Conservation (phyloP, 352 stramenopile species). For the Aphanomyces stellatus region DNA sequence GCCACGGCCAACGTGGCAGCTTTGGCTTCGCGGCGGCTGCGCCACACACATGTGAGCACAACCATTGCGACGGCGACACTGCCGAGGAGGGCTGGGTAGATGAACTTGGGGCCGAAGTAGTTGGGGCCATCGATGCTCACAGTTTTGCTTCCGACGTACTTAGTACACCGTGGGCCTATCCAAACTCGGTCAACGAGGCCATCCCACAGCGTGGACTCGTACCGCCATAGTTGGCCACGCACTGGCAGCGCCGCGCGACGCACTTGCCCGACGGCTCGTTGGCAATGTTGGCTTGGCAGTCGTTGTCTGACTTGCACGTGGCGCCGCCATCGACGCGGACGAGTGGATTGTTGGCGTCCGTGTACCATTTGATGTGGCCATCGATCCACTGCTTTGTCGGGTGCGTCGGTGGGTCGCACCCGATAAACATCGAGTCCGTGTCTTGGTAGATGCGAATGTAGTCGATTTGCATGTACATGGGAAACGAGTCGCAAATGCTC, state of each 20-base stretch:
- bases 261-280: not conserved
- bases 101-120: not conserved
- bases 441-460: conserved; percentile 58
- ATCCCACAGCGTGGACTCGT: not conserved
- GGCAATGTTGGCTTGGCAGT: conserved; percentile 19
- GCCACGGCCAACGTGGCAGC: not conserved
- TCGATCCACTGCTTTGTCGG: conserved; percentile 31
- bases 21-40: not conserved
- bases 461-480: conserved; percentile 79
- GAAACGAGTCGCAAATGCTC: conserved; percentile 65
- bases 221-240: not conserved
- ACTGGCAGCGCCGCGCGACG: not conserved
- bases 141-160: not conserved
- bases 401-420: conserved; percentile 17
- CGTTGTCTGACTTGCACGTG: conserved; percentile 24
- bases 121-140: not conserved
- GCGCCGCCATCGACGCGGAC: conserved; percentile 24
- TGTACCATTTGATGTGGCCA: conserved; percentile 27
- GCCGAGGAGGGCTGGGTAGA: not conserved
- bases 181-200: not conserved
- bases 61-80: not conserved
- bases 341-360: conserved; percentile 23
- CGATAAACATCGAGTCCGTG: not conserved
- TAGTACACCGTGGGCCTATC: conserved; percentile 1
- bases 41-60: not conserved